These are phyloP conservation scores for Ensete glaucum DNA, from an alignment of 176 grass and related monocot genomes.

Conservation along the genomic window DNA sequence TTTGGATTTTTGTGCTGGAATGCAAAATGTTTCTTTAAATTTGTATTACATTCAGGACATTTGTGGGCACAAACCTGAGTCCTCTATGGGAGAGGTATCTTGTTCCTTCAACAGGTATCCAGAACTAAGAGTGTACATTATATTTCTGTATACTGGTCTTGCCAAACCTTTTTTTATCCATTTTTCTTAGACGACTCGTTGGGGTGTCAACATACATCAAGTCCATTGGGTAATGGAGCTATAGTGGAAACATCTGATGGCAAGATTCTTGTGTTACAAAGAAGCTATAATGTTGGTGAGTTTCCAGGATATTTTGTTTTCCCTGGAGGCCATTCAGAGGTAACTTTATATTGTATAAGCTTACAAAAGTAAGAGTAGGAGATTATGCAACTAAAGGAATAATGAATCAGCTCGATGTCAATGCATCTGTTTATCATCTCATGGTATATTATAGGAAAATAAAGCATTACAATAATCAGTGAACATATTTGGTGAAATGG, in stretches of 20 bases:
- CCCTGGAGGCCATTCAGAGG: slow-evolving; percentile 91
- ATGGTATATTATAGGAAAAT: background rate
- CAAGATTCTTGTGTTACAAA: slow-evolving; percentile 79
- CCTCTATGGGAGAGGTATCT: slow-evolving; percentile 75
- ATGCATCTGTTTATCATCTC: background rate
- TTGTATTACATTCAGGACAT: slow-evolving; percentile 55
- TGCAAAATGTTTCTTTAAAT: background rate
- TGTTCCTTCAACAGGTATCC: slow-evolving; percentile 55
- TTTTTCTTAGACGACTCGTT: slow-evolving; percentile 24
- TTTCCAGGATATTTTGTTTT: slow-evolving; percentile 92
- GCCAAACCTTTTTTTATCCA: background rate
- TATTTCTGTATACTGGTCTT: background rate
- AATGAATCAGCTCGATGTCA: background rate
- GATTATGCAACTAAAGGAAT: background rate
- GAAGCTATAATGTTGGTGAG: slow-evolving; percentile 81
- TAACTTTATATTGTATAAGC: slow-evolving; percentile 23
- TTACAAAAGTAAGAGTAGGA: slow-evolving; percentile 4
- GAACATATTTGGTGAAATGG: background rate
- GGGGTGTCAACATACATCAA: slow-evolving; percentile 66
- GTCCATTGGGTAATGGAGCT: slow-evolving; percentile 81
- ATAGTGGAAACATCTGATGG: slow-evolving; percentile 82
- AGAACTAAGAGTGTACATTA: background rate
- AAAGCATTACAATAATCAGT: background rate
- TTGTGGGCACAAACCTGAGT: slow-evolving; percentile 93
- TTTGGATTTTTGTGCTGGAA: background rate